Evolutionary conservation across 2,329 filamentous ascomycete genomes (phyloP).

Genomic region (Dothistroma septosporum): DNA sequence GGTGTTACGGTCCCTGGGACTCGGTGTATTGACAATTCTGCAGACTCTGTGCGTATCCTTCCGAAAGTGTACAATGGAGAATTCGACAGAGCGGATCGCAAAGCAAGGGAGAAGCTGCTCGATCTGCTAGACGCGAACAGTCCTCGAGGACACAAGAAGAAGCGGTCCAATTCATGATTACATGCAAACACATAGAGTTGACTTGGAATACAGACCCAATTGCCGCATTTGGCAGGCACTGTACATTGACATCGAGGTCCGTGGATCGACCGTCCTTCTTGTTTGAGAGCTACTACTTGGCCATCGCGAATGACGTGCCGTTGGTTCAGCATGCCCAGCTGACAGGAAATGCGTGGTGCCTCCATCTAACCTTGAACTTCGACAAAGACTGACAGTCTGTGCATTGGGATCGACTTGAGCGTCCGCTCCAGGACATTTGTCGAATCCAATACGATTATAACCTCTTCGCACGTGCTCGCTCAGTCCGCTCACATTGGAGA

Average conservation of each 20-base stretch:
- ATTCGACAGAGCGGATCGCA: conserved; percentile 57
- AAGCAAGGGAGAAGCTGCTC: conserved; percentile 45
- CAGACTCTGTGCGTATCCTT: conserved; percentile 53
- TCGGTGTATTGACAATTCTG: conserved; percentile 7
- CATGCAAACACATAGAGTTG: neutral
- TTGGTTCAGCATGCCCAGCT: too few species aligned
- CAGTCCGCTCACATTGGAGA: neutral
- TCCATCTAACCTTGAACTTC: too few species aligned
- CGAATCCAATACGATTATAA: too few species aligned
- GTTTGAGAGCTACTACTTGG: neutral
- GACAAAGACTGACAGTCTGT: too few species aligned
- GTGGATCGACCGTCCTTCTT: neutral
- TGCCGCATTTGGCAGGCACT: neutral
- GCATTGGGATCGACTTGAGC: too few species aligned
- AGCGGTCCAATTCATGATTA: conserved; percentile 18
- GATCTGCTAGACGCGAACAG: conserved; percentile 31
- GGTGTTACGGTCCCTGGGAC: neutral
- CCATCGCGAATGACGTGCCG: too few species aligned
- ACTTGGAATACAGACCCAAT: neutral
- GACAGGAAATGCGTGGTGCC: too few species aligned
- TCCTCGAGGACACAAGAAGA: conserved; percentile 22
- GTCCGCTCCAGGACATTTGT: too few species aligned
- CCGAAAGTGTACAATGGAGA: conserved; percentile 59
- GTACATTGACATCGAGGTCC: neutral
- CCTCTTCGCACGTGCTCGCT: too few species aligned